Conservation (phyloP, 495 filamentous ascomycete genomes). For the Aspergillus avenaceus region DNA sequence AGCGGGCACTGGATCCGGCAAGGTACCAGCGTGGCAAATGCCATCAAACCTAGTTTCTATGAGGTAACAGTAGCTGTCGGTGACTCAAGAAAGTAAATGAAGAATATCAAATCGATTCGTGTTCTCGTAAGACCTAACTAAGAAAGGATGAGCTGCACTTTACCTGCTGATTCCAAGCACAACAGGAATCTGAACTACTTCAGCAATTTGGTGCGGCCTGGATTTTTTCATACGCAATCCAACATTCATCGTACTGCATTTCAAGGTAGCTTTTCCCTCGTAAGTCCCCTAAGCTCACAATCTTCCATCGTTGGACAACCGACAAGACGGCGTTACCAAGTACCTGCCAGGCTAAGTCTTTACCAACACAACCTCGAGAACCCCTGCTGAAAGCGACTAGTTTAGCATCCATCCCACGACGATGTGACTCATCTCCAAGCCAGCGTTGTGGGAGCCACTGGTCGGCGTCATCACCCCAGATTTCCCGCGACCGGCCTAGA, state of each 20-base stretch:
- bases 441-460: constrained; percentile 54
- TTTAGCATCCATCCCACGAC: constrained; percentile 29
- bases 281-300: constrained; percentile 9
- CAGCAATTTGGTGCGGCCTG: too few relatives aligned
- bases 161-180: too few relatives aligned
- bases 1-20: too few relatives aligned
- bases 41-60: too few relatives aligned
- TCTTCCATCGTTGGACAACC: constrained; percentile 9
- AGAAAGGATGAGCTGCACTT: too few relatives aligned
- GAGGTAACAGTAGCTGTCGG: too few relatives aligned
- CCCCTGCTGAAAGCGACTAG: constrained; percentile 19
- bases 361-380: constrained; percentile 13
- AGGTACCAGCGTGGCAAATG: too few relatives aligned
- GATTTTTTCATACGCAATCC: neutral
- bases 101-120: too few relatives aligned
- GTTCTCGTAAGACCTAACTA: too few relatives aligned
- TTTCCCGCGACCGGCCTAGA: constrained; percentile 45
- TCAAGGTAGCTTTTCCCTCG: constrained; percentile 11
- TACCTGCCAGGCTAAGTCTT: constrained; percentile 16
- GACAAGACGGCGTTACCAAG: constrained; percentile 9
- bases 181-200: too few relatives aligned
- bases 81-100: too few relatives aligned
- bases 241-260: constrained; percentile 17
- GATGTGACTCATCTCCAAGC: constrained; percentile 43
- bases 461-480: constrained; percentile 56